Evolutionary conservation across 345 rosid genomes (phyloP).

Genomic region (Aurinia saxatilis): DNA sequence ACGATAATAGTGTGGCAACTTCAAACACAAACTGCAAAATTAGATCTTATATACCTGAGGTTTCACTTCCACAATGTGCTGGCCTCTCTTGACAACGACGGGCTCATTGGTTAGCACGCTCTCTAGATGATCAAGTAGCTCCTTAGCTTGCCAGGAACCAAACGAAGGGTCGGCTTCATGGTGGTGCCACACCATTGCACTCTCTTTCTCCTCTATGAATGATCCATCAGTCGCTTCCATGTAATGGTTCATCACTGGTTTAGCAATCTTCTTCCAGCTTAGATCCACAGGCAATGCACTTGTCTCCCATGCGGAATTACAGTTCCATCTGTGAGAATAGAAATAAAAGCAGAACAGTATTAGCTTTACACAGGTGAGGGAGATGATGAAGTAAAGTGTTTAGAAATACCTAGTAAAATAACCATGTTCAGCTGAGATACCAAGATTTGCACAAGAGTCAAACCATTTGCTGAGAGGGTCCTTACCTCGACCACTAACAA

Average conservation of each 20-base stretch:
- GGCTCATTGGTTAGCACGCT: slow-evolving; percentile 81
- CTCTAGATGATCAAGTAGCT: slow-evolving; percentile 83
- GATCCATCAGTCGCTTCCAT: slow-evolving; percentile 83
- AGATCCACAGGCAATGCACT: slow-evolving; percentile 32
- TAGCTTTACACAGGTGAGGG: neutral
- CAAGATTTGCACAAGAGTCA: slow-evolving; percentile 50
- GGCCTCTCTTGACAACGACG: slow-evolving; percentile 79
- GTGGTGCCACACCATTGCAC: slow-evolving; percentile 85
- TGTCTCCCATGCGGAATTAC: slow-evolving; percentile 52
- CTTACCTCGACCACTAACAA: slow-evolving; percentile 82
- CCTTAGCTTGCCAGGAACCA: slow-evolving; percentile 73
- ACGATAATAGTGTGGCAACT: neutral
- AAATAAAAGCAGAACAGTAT: neutral
- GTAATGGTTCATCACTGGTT: slow-evolving; percentile 75
- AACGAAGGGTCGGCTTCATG: slow-evolving; percentile 66
- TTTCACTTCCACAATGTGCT: slow-evolving; percentile 74
- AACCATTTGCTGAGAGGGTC: slow-evolving; percentile 70
- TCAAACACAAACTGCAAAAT: neutral
- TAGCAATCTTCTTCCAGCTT: slow-evolving; percentile 60
- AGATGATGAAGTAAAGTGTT: neutral
- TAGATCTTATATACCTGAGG: slow-evolving; percentile 58
- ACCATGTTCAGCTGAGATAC: slow-evolving; percentile 87
- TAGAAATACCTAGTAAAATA: slow-evolving; percentile 54
- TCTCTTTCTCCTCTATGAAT: slow-evolving; percentile 66
- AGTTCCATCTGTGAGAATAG: slow-evolving; percentile 43